Percentiles rank a stretch among this genome's conserved stretches.
Conservation (phyloP, 306 rosid genomes). For the Glycine soja region DNA sequence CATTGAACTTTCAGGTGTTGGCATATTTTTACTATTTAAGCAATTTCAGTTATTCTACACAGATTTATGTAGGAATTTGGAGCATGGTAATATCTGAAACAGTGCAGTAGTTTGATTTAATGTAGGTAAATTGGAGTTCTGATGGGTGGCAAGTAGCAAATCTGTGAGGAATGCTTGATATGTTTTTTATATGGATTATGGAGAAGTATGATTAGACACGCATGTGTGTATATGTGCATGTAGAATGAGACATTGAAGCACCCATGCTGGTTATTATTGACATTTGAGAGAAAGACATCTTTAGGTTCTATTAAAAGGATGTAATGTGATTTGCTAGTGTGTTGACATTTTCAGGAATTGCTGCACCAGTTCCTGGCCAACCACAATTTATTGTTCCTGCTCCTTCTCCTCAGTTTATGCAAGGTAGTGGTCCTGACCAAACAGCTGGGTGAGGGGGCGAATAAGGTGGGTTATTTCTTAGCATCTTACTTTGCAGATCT, state of each 20-base stretch:
- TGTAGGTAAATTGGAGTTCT: constrained; percentile 24
- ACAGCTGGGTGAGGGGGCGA: constrained; percentile 81
- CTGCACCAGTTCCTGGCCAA: constrained; percentile 82
- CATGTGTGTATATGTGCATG: neutral
- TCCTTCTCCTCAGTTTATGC: constrained; percentile 75
- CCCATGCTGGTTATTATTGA: constrained; percentile 12
- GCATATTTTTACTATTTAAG: constrained; percentile 6
- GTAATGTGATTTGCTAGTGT: constrained; percentile 22
- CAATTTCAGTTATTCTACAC: constrained; percentile 7
- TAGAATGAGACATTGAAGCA: constrained; percentile 18
- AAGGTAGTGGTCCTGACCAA: constrained; percentile 88
- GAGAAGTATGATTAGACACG: constrained; percentile 4
- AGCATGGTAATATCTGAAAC: constrained; percentile 14
- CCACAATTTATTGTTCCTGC: constrained; percentile 83
- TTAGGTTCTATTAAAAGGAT: constrained; percentile 21
- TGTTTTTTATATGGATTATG: constrained; percentile 3
- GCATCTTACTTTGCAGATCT: constrained; percentile 29
- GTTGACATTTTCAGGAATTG: constrained; percentile 65
- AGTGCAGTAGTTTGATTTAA: constrained; percentile 2
- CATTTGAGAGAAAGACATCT: neutral
- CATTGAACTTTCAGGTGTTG: constrained; percentile 16
- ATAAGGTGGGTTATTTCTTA: constrained; percentile 64
- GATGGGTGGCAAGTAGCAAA: constrained; percentile 11
- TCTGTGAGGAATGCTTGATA: constrained; percentile 30
- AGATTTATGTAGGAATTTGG: neutral